These are phyloP conservation scores for Cryoendolithus antarcticus DNA, from an alignment of 2,329 filamentous ascomycete genomes.

Conservation along the genomic window DNA sequence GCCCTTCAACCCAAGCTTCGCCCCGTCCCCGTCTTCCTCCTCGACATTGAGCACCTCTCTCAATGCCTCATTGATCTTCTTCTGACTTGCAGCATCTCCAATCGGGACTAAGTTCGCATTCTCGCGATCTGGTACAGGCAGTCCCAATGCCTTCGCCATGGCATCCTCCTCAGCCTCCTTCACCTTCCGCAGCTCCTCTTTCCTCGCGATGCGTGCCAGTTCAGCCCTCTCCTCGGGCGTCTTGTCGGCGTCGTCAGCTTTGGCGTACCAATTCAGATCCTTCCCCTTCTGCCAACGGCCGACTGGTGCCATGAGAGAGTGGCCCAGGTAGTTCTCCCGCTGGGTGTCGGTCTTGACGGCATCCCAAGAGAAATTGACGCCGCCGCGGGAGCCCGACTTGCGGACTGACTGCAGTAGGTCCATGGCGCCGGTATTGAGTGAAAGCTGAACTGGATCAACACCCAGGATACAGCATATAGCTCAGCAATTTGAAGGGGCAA, in stretches of 20 bases:
- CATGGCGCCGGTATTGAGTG: conserved; percentile 41
- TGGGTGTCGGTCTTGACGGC: conserved; percentile 78
- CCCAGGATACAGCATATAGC: no score
- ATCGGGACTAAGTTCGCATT: conserved; percentile 53
- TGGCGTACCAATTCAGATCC: conserved; percentile 54
- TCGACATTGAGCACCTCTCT: conserved; percentile 31
- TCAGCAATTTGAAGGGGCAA: no score
- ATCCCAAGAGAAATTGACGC: conserved; percentile 92
- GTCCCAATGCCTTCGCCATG: conserved; percentile 66
- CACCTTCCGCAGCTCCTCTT: conserved; percentile 61
- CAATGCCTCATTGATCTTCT: conserved; percentile 43
- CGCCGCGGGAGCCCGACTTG: conserved; percentile 80
- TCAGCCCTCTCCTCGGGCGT: conserved; percentile 39
- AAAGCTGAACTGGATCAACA: no score
- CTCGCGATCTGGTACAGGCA: conserved; percentile 52
- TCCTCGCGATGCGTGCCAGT: conserved; percentile 58
- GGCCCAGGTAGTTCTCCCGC: conserved; percentile 82
- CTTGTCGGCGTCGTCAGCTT: conserved; percentile 38
- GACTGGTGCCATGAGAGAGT: conserved; percentile 79
- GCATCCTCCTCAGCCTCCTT: conserved; percentile 93
- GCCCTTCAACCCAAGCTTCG: conserved; percentile 4
- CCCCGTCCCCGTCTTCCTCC: conserved; percentile 23
- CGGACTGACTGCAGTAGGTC: conserved; percentile 87
- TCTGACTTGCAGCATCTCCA: conserved; percentile 39
- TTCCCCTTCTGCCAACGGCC: conserved; percentile 81